Evolutionary conservation across 2,329 filamentous ascomycete genomes (phyloP).

Genomic region (Pyrenophora tritici-repentis): DNA sequence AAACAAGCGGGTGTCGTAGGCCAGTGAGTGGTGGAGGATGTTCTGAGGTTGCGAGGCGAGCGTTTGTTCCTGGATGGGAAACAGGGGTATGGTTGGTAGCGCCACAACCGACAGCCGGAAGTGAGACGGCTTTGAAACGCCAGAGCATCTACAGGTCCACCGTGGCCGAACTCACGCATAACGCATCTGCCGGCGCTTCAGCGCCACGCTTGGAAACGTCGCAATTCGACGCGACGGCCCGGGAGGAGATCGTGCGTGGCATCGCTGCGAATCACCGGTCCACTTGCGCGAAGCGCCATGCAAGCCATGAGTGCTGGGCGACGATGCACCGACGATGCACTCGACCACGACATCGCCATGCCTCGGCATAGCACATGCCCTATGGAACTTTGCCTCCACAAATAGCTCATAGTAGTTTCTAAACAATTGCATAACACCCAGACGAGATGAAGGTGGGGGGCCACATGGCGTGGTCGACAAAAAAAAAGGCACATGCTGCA

Average conservation of each 20-base stretch:
- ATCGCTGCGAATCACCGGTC: conserved; percentile 22
- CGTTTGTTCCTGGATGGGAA: conserved; percentile 29
- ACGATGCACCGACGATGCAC: neutral
- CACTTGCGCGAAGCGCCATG: conserved; percentile 3
- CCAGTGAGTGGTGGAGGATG: conserved; percentile 34
- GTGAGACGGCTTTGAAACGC: conserved; percentile 31
- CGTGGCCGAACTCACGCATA: conserved; percentile 27
- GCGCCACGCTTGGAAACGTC: conserved; percentile 24
- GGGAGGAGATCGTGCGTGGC: conserved; percentile 25
- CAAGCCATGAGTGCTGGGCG: conserved; percentile 12
- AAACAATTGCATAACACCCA: neutral
- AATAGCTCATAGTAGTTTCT: neutral
- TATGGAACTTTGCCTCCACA: conserved; percentile 2
- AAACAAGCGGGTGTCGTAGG: conserved; percentile 38
- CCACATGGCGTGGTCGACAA: neutral
- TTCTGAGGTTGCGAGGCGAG: conserved; percentile 34
- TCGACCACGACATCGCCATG: conserved; percentile 8
- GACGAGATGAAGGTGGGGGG: neutral
- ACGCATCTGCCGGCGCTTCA: conserved; percentile 34
- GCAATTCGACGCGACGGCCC: conserved; percentile 34
- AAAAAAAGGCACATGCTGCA: neutral
- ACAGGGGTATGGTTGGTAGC: conserved; percentile 26
- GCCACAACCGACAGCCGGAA: conserved; percentile 33
- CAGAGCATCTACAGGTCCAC: conserved; percentile 21
- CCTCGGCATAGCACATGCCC: conserved; percentile 3